phyloP scores from a whole-genome alignment of 768 basidiomycete genomes.

The Trametes cingulata region DNA sequence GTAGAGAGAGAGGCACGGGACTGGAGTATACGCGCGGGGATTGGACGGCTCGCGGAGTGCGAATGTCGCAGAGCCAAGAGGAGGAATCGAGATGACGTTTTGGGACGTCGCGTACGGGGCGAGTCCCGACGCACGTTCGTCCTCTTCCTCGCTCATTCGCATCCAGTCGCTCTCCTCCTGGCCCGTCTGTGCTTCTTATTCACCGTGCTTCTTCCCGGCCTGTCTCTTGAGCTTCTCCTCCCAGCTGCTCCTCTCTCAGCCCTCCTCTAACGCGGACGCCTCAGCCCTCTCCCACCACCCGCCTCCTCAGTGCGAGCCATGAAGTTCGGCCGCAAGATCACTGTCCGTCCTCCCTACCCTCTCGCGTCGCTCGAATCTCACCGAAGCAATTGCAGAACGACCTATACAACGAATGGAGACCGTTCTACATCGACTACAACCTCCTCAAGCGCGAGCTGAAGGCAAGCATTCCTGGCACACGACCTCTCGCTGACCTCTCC shows the following conservation, averaged over 20 bases:
- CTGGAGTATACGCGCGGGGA: neutral
- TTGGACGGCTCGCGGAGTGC: constrained; percentile 1
- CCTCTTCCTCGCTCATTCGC: no score
- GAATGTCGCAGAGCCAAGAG: neutral
- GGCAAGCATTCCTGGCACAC: constrained; percentile 38
- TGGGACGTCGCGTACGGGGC: neutral
- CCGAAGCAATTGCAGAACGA: constrained; percentile 58
- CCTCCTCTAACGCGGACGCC: neutral
- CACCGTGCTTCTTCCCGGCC: neutral
- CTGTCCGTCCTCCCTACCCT: constrained; percentile 40
- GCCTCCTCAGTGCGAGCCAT: constrained; percentile 44
- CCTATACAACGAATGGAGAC: constrained; percentile 88
- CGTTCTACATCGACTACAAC: constrained; percentile 90
- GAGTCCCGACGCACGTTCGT: constrained; percentile 5
- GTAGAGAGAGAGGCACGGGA: neutral
- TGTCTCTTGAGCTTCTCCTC: neutral
- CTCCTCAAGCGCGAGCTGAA: constrained; percentile 89
- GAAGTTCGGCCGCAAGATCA: constrained; percentile 85
- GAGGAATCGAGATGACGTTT: neutral
- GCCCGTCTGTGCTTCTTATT: no score
- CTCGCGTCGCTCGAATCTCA: constrained; percentile 7
- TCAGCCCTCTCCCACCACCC: neutral
- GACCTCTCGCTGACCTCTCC: constrained; percentile 4
- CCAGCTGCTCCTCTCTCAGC: neutral
- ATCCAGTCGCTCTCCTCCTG: no score